Conservation (phyloP, 208 protist species). For the Paratrypanosoma confusum region DNA sequence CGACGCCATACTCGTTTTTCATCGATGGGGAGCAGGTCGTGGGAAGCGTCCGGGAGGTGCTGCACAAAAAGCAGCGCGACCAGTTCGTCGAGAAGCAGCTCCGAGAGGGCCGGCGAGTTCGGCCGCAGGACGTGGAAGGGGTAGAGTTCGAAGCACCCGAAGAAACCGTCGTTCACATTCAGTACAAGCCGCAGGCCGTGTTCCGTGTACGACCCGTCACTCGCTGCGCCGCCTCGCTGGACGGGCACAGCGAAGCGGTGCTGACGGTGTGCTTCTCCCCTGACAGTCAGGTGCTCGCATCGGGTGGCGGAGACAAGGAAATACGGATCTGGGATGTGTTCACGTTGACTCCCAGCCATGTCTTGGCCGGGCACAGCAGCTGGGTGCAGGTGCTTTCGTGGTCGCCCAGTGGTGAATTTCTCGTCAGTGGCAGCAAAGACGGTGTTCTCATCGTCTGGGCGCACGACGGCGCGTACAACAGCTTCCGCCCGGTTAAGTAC, state of each 20-base stretch:
- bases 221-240: constrained; percentile 84
- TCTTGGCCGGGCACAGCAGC: constrained; percentile 86
- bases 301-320: constrained; percentile 92
- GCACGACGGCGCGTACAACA: constrained; percentile 54
- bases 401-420: constrained; percentile 89
- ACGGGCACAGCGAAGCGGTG: constrained; percentile 94
- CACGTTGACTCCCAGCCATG: constrained; percentile 89
- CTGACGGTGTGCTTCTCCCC: constrained; percentile 91
- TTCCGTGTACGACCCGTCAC: constrained; percentile 95
- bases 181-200: constrained; percentile 95
- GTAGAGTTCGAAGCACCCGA: constrained; percentile 64
- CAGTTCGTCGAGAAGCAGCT: constrained; percentile 65
- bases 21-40: constrained; percentile 90
- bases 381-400: constrained; percentile 96
- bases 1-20: constrained; percentile 94
- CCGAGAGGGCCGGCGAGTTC: constrained; percentile 72
- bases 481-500: constrained; percentile 68
- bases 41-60: constrained; percentile 68
- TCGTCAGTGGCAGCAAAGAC: constrained; percentile 93
- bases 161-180: constrained; percentile 80
- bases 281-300: constrained; percentile 90
- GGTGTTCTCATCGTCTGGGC: constrained; percentile 90
- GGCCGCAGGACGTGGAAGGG: constrained; percentile 66
- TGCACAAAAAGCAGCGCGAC: constrained; percentile 71
- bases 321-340: constrained; percentile 97